Evolutionary conservation across 1,139 yeast species (phyloP), one percentile per base, ranked within the genome.

Genomic region (Yueomyces sp.): DNA sequence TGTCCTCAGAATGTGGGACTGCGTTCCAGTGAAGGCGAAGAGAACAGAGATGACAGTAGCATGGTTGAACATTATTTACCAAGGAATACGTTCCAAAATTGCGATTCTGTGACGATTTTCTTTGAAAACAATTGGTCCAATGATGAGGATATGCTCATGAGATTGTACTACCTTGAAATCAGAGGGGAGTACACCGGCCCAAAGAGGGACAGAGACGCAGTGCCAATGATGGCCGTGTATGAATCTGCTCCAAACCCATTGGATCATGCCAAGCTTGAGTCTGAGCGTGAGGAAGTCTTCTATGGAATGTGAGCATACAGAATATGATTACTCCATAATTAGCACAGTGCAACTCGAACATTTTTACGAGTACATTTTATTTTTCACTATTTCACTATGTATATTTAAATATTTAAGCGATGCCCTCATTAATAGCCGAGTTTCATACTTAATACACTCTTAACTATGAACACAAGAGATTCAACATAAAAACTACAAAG

Each of bases 181-280:
- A 67, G 96, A 42, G 97, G 97, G 0, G 93, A 83, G 50, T 79
- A 70, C 59, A 72, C 80, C 3, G 55, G 60, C 4, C 76, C 75
- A 44, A 37, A 42, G 29, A 44, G 42, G 1, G 37, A 62, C 78
- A 47, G 64, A 68, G 41, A 74, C 70, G 52, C 85, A 76, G 46
- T 52, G 8, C 59, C 56, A 3, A 31, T 95, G 25, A 72, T 81
- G 26, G 71, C 95, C 1, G 57, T 82, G 29, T 89, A 89, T 60
- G 97, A 89, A 61, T 76, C 87, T 47, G 95, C 96, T 1, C 93
- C 97, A 4, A 87, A 87, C 57, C 96, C 96, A 0, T 76, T 81
- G 3, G 96, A 89, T 58, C 96, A 89, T 62, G 78, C 79, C 55
- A 75, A 69, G 49, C 44, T 72, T 36, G 59, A 57, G 43, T 31